Conservation (phyloP, 192 early-diverging fungal species). For the Coemansia interrupta region DNA sequence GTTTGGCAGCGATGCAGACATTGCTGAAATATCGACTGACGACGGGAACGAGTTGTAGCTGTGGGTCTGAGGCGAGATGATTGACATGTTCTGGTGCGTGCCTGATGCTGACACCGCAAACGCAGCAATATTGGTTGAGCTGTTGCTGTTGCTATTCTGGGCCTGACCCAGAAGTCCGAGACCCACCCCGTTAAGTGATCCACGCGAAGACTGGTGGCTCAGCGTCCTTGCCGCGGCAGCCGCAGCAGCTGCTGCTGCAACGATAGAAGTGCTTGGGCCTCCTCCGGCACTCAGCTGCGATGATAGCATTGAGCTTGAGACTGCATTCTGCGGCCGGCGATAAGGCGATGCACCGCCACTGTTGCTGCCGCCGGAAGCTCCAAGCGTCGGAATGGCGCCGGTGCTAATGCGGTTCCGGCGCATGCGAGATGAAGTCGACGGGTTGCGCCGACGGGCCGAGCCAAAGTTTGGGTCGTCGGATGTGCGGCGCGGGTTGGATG, state of each 20-base stretch:
- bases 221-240: slow-evolving; percentile 3
- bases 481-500: slow-evolving; percentile 15
- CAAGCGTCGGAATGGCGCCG: slow-evolving; percentile 10
- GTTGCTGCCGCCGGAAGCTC: slow-evolving; percentile 12
- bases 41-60: slow-evolving; percentile 15
- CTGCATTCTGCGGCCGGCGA: slow-evolving; percentile 23
- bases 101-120: not conserved
- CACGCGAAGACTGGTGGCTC: not conserved
- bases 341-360: slow-evolving; percentile 13
- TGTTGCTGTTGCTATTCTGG: slow-evolving; percentile 11
- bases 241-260: not conserved
- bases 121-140: slow-evolving; percentile 4
- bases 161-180: not conserved
- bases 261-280: not conserved
- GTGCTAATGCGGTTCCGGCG: slow-evolving; percentile 22
- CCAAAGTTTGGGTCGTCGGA: slow-evolving; percentile 22
- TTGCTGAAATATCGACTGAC: slow-evolving; percentile 21
- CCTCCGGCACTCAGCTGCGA: too few relatives aligned
- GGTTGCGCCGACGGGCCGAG: slow-evolving; percentile 7
- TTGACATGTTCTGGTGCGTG: slow-evolving; percentile 12
- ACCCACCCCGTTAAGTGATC: not conserved
- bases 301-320: not conserved
- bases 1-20: slow-evolving; percentile 46
- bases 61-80: slow-evolving; percentile 37
- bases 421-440: slow-evolving; percentile 10